These are phyloP conservation scores for Erythrobasidium hasegawianum DNA, from an alignment of 1,284 basidiomycete genomes.

Conservation along the genomic window DNA sequence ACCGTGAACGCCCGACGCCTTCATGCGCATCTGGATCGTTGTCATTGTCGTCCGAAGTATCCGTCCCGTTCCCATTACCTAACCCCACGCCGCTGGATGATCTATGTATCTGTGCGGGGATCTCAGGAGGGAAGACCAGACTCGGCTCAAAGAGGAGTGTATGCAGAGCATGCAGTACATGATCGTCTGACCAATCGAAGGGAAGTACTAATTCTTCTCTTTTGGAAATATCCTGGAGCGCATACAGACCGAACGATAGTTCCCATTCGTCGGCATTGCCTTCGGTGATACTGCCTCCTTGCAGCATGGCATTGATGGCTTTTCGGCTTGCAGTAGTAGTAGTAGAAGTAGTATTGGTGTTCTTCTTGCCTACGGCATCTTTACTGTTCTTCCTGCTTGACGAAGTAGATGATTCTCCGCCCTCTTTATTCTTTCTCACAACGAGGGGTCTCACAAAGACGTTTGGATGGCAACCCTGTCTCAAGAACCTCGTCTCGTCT, in stretches of 20 bases:
- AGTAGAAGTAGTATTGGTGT: too few species aligned
- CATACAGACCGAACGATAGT: constrained; percentile 78
- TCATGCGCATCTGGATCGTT: neutral
- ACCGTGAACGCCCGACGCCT: constrained; percentile 31
- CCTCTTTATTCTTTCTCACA: constrained; percentile 50
- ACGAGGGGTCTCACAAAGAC: constrained; percentile 76
- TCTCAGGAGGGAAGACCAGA: constrained; percentile 34
- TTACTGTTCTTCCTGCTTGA: neutral
- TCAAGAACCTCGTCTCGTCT: constrained; percentile 66
- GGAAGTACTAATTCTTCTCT: constrained; percentile 84
- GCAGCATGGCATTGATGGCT: constrained; percentile 23
- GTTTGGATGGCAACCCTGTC: constrained; percentile 84
- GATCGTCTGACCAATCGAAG: constrained; percentile 96
- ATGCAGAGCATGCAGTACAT: constrained; percentile 77
- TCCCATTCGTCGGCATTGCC: constrained; percentile 51
- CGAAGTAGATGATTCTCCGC: constrained; percentile 30
- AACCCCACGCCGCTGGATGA: too few species aligned
- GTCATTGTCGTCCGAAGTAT: constrained; percentile 12
- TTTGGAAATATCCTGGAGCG: constrained; percentile 67
- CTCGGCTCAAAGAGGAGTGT: constrained; percentile 58
- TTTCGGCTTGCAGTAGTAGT: constrained; percentile 12
- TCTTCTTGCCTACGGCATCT: constrained; percentile 5
- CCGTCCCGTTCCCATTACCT: constrained; percentile 6
- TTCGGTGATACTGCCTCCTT: constrained; percentile 31
- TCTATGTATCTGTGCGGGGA: constrained; percentile 38